phyloP scores from a whole-genome alignment of 345 rosid genomes.

The Crucihimalaya himalaica region DNA sequence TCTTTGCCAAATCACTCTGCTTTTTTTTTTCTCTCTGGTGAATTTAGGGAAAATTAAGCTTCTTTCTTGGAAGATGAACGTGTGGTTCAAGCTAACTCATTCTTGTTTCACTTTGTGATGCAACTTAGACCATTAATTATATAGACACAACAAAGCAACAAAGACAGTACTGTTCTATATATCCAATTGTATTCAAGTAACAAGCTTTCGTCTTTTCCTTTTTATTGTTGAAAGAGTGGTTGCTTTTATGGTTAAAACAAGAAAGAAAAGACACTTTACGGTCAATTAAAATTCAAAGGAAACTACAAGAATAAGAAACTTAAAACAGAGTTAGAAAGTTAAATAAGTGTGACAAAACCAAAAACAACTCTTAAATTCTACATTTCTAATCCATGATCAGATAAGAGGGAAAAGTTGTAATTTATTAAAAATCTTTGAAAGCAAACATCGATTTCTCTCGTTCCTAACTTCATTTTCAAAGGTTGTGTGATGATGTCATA shows the following conservation, averaged over 20 bases:
- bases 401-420: not conserved
- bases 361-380: conserved; percentile 4
- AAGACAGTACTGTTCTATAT: conserved; percentile 31
- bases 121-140: conserved; percentile 36
- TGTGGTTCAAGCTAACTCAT: conserved; percentile 38
- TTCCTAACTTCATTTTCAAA: conserved; percentile 31
- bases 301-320: not conserved
- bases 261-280: not conserved
- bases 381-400: not conserved
- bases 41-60: not conserved
- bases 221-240: conserved; percentile 31
- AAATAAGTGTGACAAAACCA: conserved; percentile 20
- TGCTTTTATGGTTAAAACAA: conserved; percentile 7
- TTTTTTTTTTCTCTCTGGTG: not conserved
- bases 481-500: conserved; percentile 38
- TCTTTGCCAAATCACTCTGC: conserved; percentile 12
- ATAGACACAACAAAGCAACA: conserved; percentile 35
- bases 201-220: conserved; percentile 30
- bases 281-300: conserved; percentile 5
- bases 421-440: not conserved
- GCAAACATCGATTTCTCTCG: not conserved
- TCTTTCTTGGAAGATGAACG: conserved; percentile 27
- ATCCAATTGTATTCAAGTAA: conserved; percentile 29
- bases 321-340: not conserved
- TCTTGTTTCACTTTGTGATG: conserved; percentile 41